Percentiles rank a stretch among this genome's conserved stretches.
Evolutionary conservation across 139 green algal species (phyloP).

Genomic region (Deuterostichococcus epilithicus): DNA sequence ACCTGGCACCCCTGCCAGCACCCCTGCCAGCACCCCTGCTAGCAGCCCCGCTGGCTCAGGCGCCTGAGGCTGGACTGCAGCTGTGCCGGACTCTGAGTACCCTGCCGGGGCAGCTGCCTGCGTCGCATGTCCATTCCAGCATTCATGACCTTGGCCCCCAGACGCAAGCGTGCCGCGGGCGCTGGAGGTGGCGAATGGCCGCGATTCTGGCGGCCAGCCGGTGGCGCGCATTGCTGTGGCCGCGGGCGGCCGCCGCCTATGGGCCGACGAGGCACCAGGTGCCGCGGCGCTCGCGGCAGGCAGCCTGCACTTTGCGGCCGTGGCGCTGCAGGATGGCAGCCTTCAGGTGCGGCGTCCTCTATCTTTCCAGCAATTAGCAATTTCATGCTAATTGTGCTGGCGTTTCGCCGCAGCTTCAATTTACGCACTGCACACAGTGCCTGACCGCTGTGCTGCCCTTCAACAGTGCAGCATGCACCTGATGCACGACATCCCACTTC

Average conservation of each 20-base stretch:
- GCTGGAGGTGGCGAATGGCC: background rate
- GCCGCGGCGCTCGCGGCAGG: constrained; percentile 33
- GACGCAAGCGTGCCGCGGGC: background rate
- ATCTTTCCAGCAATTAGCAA: too few species aligned
- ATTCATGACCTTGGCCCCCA: background rate
- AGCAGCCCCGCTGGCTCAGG: background rate
- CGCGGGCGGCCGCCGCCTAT: constrained; percentile 27
- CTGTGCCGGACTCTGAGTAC: too few species aligned
- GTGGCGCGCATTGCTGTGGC: background rate
- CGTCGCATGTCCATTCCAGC: too few species aligned
- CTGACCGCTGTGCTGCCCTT: too few species aligned
- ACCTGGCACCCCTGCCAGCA: too few species aligned
- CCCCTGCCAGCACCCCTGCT: too few species aligned
- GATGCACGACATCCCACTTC: background rate
- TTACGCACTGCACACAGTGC: too few species aligned
- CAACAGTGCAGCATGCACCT: background rate
- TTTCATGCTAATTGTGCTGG: too few species aligned
- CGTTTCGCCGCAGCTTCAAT: too few species aligned
- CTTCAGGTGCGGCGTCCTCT: constrained; percentile 26
- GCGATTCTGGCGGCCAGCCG: background rate
- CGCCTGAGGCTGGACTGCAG: background rate
- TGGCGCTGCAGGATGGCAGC: constrained; percentile 25
- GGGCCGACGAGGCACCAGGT: constrained; percentile 43
- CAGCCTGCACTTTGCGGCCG: constrained; percentile 47
- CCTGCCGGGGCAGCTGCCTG: too few species aligned